These are phyloP conservation scores for Kwoniella sp. DNA, from an alignment of 768 basidiomycete genomes.

Conservation along the genomic window DNA sequence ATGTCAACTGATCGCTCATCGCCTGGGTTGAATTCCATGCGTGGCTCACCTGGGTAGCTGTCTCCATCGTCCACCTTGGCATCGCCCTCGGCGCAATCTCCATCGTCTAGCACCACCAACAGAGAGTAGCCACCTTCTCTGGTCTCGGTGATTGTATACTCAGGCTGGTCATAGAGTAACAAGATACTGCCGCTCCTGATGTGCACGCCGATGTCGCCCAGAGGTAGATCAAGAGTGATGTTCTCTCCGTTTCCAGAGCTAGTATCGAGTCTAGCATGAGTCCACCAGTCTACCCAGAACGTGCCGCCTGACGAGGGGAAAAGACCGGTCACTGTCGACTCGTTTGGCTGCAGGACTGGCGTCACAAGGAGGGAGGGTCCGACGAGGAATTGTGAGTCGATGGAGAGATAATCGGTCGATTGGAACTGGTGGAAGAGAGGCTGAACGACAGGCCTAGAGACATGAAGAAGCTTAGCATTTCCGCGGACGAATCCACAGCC, in stretches of 20 bases:
- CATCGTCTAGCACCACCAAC: conserved; percentile 62
- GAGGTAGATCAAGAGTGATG: conserved; percentile 57
- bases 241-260: conserved; percentile 6
- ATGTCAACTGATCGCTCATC: neutral
- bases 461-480: neutral
- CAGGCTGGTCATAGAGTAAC: conserved; percentile 66
- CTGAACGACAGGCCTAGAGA: conserved; percentile 66
- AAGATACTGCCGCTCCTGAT: conserved; percentile 70
- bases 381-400: conserved; percentile 66
- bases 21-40: neutral
- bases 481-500: no score
- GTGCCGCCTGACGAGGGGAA: conserved; percentile 36
- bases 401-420: conserved; percentile 60
- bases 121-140: conserved; percentile 66
- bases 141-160: conserved; percentile 71
- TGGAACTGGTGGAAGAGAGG: conserved; percentile 80
- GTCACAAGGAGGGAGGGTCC: conserved; percentile 73
- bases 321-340: conserved; percentile 65
- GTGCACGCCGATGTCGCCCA: conserved; percentile 75
- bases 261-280: conserved; percentile 59
- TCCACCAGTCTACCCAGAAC: conserved; percentile 44
- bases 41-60: conserved; percentile 60
- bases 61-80: conserved; percentile 74
- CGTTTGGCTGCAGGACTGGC: conserved; percentile 71
- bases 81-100: conserved; percentile 63